Evolutionary conservation across 441 rosid genomes (phyloP).

Genomic region (Pelargonium hybrid): DNA sequence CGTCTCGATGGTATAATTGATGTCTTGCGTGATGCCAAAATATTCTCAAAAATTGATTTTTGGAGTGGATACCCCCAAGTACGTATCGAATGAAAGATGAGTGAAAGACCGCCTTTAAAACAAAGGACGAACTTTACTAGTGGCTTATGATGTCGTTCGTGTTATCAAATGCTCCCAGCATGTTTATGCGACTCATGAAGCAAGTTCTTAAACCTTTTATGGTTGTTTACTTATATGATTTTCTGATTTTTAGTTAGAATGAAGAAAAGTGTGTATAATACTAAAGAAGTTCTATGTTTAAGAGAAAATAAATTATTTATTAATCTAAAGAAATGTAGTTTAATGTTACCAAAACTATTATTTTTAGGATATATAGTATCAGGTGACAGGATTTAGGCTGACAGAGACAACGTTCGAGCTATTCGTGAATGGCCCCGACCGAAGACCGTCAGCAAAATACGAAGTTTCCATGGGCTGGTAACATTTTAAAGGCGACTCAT

Average conservation of each 20-base stretch:
- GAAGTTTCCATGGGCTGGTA: background rate
- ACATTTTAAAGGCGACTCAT: background rate
- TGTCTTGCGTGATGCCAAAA: background rate
- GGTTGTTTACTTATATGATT: background rate
- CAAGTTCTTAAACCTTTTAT: background rate
- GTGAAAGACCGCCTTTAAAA: background rate
- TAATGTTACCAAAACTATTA: background rate
- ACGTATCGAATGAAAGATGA: background rate
- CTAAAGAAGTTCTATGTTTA: background rate
- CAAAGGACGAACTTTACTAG: background rate
- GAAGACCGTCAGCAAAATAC: background rate
- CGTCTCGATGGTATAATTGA: background rate
- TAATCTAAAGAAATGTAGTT: background rate
- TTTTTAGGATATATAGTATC: background rate
- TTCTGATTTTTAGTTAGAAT: background rate
- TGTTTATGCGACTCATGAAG: background rate
- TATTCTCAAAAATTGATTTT: too few relatives aligned
- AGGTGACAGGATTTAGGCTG: too few relatives aligned
- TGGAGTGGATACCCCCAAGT: background rate
- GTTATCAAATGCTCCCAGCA: background rate
- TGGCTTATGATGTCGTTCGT: background rate
- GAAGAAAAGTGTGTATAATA: background rate
- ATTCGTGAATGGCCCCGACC: background rate
- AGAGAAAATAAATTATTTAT: background rate
- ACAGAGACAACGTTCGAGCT: background rate